These are phyloP conservation scores for Hysterangium stoloniferum DNA, from an alignment of 768 basidiomycete species.

Conservation along the genomic window DNA sequence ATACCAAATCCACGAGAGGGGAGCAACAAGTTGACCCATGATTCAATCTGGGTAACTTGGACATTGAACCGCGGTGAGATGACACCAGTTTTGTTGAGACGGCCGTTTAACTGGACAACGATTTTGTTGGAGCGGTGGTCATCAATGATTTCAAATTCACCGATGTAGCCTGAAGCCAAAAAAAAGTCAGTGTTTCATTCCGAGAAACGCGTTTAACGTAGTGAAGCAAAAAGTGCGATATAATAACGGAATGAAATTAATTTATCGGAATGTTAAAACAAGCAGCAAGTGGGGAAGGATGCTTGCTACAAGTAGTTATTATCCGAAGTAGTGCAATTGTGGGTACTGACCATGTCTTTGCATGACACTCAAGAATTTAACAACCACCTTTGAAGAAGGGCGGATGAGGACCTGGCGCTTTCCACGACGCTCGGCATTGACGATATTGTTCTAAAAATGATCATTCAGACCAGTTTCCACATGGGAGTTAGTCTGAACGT, in stretches of 20 bases:
- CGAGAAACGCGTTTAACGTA: conserved; percentile 14
- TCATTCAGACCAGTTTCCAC: conserved; percentile 3
- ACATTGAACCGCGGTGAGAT: conserved; percentile 99
- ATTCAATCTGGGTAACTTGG: conserved; percentile 85
- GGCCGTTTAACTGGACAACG: conserved; percentile 96
- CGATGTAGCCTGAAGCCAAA: conserved; percentile 85
- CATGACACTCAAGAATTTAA: conserved; percentile 98
- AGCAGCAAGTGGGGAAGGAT: conserved; percentile 49
- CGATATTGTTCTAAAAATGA: conserved; percentile 78
- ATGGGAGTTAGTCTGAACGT: conserved; percentile 15
- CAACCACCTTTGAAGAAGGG: conserved; percentile 95
- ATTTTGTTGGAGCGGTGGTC: conserved; percentile 99
- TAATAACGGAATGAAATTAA: conserved; percentile 21
- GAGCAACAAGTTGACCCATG: conserved; percentile 94
- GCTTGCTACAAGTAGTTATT: conserved; percentile 82
- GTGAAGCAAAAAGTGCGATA: conserved; percentile 8
- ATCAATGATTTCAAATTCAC: conserved; percentile 97
- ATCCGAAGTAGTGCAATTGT: conserved; percentile 39
- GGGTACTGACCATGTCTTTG: conserved; percentile 85
- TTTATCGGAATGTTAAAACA: conserved; percentile 85
- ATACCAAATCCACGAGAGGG: conserved; percentile 95
- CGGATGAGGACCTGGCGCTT: conserved; percentile 99
- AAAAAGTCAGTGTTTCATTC: conserved; percentile 7
- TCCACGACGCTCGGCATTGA: conserved; percentile 98
- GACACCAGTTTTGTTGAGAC: conserved; percentile 98